These are phyloP conservation scores for Macrocystidia cucumis DNA, from an alignment of 1,284 basidiomycete genomes.

Conservation along the genomic window DNA sequence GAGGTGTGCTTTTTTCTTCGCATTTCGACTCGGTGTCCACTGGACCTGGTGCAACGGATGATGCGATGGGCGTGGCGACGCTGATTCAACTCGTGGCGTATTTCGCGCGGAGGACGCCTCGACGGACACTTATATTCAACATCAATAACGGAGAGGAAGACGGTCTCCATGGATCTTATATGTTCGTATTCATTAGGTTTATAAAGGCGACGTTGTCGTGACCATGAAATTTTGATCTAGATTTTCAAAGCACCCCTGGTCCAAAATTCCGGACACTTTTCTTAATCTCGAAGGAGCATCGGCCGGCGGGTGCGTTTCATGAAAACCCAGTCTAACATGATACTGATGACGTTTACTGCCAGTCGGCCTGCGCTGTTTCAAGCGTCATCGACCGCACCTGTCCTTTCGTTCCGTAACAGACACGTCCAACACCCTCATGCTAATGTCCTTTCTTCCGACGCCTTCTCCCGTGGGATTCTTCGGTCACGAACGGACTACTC, in stretches of 20 bases:
- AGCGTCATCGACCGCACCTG: constrained; percentile 44
- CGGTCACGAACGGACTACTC: constrained; percentile 64
- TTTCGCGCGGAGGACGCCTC: constrained; percentile 41
- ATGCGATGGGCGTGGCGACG: constrained; percentile 67
- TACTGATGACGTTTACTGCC: no score
- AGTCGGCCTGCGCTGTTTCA: constrained; percentile 66
- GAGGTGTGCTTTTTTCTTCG: constrained; percentile 67
- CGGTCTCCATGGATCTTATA: constrained; percentile 61
- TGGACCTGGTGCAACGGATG: constrained; percentile 67
- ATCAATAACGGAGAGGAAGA: constrained; percentile 82
- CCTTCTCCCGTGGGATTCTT: constrained; percentile 51
- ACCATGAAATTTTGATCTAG: constrained; percentile 23
- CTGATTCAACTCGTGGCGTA: constrained; percentile 60
- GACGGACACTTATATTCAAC: constrained; percentile 65
- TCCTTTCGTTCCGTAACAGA: constrained; percentile 37
- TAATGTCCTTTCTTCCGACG: constrained; percentile 58
- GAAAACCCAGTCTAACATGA: constrained; percentile 1
- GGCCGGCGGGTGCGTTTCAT: constrained; percentile 61
- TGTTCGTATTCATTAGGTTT: constrained; percentile 32
- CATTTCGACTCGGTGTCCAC: constrained; percentile 79
- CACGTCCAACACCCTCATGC: constrained; percentile 58
- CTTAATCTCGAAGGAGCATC: constrained; percentile 77
- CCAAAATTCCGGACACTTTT: constrained; percentile 53
- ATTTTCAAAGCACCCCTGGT: constrained; percentile 69
- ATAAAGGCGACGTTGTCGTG: not conserved